Conservation (phyloP, 768 basidiomycete genomes). For the Kwoniella shandongensis region DNA sequence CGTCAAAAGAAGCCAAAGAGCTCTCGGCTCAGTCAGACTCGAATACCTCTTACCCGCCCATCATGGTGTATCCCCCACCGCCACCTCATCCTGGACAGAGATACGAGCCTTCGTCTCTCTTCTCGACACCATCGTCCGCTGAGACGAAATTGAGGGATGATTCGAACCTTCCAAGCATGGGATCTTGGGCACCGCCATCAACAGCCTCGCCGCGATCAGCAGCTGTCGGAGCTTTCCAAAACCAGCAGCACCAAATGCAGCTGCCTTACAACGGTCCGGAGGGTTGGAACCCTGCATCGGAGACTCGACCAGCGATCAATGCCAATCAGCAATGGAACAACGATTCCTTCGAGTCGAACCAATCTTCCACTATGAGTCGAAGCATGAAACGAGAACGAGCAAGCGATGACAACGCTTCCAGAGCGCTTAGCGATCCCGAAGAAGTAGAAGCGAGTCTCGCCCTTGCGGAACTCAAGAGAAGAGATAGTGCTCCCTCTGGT, state of each 20-base stretch:
- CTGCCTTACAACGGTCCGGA: constrained; percentile 4
- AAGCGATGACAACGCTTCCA: not conserved
- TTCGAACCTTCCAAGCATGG: constrained; percentile 17
- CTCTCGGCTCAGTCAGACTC: not conserved
- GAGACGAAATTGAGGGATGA: not conserved
- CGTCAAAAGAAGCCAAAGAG: not conserved
- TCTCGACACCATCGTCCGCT: constrained; percentile 1
- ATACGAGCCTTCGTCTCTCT: constrained; percentile 16
- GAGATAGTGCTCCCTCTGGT: constrained; percentile 12
- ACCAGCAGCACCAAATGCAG: constrained; percentile 4
- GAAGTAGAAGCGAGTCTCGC: constrained; percentile 34
- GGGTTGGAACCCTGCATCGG: too few relatives aligned
- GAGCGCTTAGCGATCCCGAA: constrained; percentile 19
- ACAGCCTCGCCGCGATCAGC: constrained; percentile 4
- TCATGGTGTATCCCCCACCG: constrained; percentile 28
- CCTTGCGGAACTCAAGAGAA: constrained; percentile 24
- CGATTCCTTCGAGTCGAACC: not conserved
- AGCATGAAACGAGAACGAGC: constrained; percentile 6
- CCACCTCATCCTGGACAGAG: constrained; percentile 15
- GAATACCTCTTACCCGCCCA: constrained; percentile 6
- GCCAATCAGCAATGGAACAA: not conserved
- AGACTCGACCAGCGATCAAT: not conserved
- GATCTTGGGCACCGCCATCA: constrained; percentile 24
- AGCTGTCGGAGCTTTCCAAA: not conserved
- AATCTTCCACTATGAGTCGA: not conserved